Evolutionary conservation across 2,329 filamentous ascomycete species (phyloP).

Genomic region (Xenosphaeropsis pyriputrescens): DNA sequence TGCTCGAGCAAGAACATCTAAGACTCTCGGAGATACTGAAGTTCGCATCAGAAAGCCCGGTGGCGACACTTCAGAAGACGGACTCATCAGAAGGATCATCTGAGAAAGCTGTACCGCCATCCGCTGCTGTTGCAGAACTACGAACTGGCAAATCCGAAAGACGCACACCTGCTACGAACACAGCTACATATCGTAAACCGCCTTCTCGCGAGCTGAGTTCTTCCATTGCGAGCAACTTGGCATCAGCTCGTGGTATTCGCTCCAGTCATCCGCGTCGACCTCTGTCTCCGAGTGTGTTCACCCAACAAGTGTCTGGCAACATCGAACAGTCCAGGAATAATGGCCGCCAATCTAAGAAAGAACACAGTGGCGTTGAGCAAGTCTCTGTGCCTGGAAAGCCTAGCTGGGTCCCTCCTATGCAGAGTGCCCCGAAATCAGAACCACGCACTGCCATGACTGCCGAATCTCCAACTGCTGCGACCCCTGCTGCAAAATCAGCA

Average conservation of each 20-base stretch:
- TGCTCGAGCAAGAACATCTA: conserved; percentile 80
- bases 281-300: conserved; percentile 57
- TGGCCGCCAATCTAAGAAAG: conserved; percentile 35
- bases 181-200: conserved; percentile 17
- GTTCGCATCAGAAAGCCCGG: conserved; percentile 32
- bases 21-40: conserved; percentile 71
- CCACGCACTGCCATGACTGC: conserved; percentile 10
- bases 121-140: conserved; percentile 17
- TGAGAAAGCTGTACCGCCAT: conserved; percentile 15
- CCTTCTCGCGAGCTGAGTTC: conserved; percentile 56
- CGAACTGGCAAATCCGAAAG: conserved; percentile 16
- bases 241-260: conserved; percentile 69
- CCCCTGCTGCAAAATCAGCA: conserved; percentile 16
- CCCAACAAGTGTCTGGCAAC: conserved; percentile 58
- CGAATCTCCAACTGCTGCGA: conserved; percentile 4
- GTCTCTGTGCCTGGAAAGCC: conserved; percentile 39
- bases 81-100: conserved; percentile 11
- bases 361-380: conserved; percentile 4
- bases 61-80: conserved; percentile 4
- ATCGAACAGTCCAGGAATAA: conserved; percentile 41
- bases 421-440: conserved; percentile 18
- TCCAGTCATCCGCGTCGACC: conserved; percentile 50
- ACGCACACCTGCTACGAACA: conserved; percentile 12
- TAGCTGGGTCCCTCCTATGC: conserved; percentile 33
- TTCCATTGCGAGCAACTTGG: conserved; percentile 79